Evolutionary conservation across 2,329 filamentous ascomycete genomes (phyloP), one percentile per base, ranked within the genome.

Genomic region (Penicillium brevicompactum): DNA sequence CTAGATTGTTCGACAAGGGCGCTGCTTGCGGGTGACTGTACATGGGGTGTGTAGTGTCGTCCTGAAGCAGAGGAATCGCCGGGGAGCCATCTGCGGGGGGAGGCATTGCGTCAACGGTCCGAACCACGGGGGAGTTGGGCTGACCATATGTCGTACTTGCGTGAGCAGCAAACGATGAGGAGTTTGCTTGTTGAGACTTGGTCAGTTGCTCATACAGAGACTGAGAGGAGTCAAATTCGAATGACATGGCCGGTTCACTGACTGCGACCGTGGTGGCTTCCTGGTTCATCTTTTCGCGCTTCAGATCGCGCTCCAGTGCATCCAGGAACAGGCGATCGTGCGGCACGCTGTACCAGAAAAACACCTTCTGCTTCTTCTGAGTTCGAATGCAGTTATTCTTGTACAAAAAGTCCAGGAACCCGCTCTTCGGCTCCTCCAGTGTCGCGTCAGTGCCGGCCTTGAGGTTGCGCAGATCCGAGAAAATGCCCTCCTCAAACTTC

Each of bases 321-420:
- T 99, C 94, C 65, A 99, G 87, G 79, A 99, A 99, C 49, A 99
- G 86, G 51, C 94, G 87, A 77, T 99, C 94, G 75, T 99, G 94
- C 1, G 94, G 94, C 46, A 99, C 94, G 80, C 92, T 97, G 79
- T 97, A 99, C 94, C 94, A 99, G 80, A 97, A 99, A 72, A 99
- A 99, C 63, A 99, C 94, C 82, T 99, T 99, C 74, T 99, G 94
- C 84, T 99, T 99, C 87, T 99, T 99, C 78, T 99, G 94, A 37
- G 94, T 99, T 67, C 94, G 88, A 67, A 99, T 99, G 84, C 94
- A 99, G 82, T 99, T 99, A 85, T 99, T 99, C 84, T 99, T 99
- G 86, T 99, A 99, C 43, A 99, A 83, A 75, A 97, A 99, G 77
- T 99, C 94, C 59, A 99, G 85, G 79, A 99, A 99, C 1, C 90